phyloP scores from a whole-genome alignment of 768 basidiomycete species.

The Erythrobasidium yunnanense region DNA sequence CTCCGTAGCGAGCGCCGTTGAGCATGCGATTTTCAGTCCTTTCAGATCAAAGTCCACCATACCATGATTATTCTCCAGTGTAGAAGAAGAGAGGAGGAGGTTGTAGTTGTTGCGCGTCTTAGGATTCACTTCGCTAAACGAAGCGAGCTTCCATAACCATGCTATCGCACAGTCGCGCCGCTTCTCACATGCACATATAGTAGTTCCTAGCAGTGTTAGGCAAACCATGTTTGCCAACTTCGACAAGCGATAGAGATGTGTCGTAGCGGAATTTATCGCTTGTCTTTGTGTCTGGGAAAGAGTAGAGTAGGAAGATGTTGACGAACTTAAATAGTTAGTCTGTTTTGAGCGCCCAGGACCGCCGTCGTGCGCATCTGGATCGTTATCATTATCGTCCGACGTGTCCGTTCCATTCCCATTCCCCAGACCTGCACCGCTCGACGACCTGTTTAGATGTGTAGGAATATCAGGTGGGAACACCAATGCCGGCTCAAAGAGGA shows the following conservation, averaged over 20 bases:
- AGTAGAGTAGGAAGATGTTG: conserved; percentile 16
- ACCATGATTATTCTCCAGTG: too few species aligned
- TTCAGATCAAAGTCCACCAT: conserved; percentile 18
- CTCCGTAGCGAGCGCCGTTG: conserved; percentile 15
- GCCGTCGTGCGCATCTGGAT: too few species aligned
- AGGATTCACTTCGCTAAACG: conserved; percentile 20
- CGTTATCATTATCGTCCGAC: too few species aligned
- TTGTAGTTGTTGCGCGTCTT: too few species aligned
- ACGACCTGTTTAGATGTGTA: neutral
- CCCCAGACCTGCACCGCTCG: neutral
- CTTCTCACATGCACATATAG: conserved; percentile 30
- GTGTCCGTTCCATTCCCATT: too few species aligned
- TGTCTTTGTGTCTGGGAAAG: neutral
- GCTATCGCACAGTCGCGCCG: conserved; percentile 26
- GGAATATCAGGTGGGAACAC: conserved; percentile 21
- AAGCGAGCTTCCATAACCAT: conserved; percentile 29
- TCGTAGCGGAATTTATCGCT: neutral
- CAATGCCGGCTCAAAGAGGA: conserved; percentile 47
- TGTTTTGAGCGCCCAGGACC: too few species aligned
- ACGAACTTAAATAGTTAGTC: too few species aligned
- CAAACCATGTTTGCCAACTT: conserved; percentile 1
- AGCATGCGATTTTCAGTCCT: conserved; percentile 4
- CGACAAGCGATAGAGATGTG: conserved; percentile 23
- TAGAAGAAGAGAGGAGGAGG: too few species aligned
- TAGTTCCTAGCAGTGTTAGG: conserved; percentile 24